These are phyloP conservation scores for Epichloe amarillans DNA, from an alignment of 2,329 filamentous ascomycete genomes.

Conservation along the genomic window DNA sequence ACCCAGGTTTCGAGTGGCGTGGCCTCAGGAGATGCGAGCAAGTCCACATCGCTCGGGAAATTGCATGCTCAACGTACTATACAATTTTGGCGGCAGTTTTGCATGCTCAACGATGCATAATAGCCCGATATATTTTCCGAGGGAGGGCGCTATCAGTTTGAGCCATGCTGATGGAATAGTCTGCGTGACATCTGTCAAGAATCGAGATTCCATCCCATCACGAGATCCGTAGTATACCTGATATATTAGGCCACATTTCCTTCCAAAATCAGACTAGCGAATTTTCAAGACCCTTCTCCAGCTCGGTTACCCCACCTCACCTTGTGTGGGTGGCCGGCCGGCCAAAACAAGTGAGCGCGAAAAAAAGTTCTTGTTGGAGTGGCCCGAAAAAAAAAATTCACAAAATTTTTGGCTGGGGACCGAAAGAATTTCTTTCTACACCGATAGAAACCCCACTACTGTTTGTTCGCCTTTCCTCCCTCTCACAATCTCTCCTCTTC, in stretches of 20 bases:
- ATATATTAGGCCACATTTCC: neutral
- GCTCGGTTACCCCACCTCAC: slow-evolving; percentile 6
- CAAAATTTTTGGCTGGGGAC: slow-evolving; percentile 18
- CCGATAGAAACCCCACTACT: slow-evolving; percentile 22
- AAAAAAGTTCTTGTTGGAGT: slow-evolving; percentile 14
- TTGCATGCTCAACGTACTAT: neutral
- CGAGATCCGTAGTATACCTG: neutral
- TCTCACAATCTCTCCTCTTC: slow-evolving; percentile 12
- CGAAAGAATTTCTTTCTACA: slow-evolving; percentile 25
- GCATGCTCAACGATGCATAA: neutral
- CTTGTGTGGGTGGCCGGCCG: neutral
- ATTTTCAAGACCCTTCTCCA: slow-evolving; percentile 1
- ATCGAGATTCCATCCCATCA: no score
- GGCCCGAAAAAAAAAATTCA: slow-evolving; percentile 15
- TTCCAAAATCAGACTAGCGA: neutral
- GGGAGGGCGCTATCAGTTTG: neutral
- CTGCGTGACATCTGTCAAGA: no score
- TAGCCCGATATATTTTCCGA: neutral
- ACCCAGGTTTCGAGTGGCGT: neutral
- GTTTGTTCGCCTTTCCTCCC: slow-evolving; percentile 11
- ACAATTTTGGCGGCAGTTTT: neutral
- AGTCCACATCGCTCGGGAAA: neutral
- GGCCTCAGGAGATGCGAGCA: neutral
- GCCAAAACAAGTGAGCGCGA: slow-evolving; percentile 8
- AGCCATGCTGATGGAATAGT: neutral